Base-by-base conservation (phyloP, 179 eudicot species). In the Heliamphora ciliata region DNA sequence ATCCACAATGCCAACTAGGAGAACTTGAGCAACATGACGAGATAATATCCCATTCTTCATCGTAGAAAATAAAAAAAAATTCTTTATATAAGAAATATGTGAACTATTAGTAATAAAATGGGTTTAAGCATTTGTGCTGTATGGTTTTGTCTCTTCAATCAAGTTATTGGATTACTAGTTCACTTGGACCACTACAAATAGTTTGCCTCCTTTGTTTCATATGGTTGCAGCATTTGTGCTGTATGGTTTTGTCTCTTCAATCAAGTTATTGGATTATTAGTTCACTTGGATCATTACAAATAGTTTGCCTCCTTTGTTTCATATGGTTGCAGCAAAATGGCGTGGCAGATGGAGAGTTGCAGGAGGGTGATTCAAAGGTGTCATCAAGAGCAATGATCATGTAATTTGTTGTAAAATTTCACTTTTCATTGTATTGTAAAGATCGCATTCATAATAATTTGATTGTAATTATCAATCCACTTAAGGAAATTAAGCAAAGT, bases 341-440 rank as follows among this genome's bases (percentile, higher is more conserved):
- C 4, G 79, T 82, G 54, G 72, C 85, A 59, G 88, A 82, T 6
- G 82, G 74, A 31, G 86, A 81, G 76, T 60, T 82, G 83, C 86
- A 75, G 71, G 84, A 84, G 76, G 88, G 85, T 80, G 89, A 87
- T 55, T 63, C 84, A 31, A 86, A 86, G 56, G 81, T 80, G 76
- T 82, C 92, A 55, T 86, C 88, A 18, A 88, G 90, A 81, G 91
- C 86, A 18, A 86, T 90, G 86, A 85, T 84, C 88, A 84, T 90
- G 89, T 90, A 84, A 74, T 65, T 44, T 8, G 15, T 69, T 60
- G 79, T 66, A 66, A 63, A 77, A 72, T 9, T 15, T 63, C 69
- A 21, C 69, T 4, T 3, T 4, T n/a, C 61, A 55, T 69, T 70
- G 67, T 50, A 44, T 69, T 68, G 83, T 75, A 76, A 76, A 82